phyloP scores from a whole-genome alignment of 768 basidiomycete species.

The Cytidiella melzeri region DNA sequence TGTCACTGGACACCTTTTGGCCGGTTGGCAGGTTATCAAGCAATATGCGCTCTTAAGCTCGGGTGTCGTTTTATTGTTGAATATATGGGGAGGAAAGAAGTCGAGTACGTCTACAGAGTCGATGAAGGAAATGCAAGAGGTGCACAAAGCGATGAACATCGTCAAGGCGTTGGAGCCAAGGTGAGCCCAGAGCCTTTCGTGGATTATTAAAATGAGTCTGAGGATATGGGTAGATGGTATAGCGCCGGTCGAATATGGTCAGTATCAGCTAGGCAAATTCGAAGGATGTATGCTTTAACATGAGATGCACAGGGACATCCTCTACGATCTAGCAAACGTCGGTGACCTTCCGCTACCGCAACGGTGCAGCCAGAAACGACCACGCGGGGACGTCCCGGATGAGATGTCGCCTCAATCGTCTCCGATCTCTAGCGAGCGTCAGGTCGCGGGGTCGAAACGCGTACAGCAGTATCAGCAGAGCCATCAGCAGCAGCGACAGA shows the following conservation, averaged over 20 bases:
- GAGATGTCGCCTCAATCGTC: not conserved
- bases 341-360: slow-evolving; percentile 63
- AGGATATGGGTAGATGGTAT: slow-evolving; percentile 30
- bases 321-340: slow-evolving; percentile 59
- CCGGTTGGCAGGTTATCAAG: not conserved
- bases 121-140: slow-evolving; percentile 32
- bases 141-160: slow-evolving; percentile 34
- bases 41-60: slow-evolving; percentile 32
- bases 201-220: not conserved
- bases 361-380: slow-evolving; percentile 48
- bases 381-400: slow-evolving; percentile 17
- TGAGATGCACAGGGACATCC: slow-evolving; percentile 46
- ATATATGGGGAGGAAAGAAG: slow-evolving; percentile 35
- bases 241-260: slow-evolving; percentile 39
- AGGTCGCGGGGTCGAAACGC: slow-evolving; percentile 28
- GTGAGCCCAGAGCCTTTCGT: slow-evolving; percentile 16
- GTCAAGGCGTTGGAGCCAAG: slow-evolving; percentile 26
- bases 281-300: too few species aligned
- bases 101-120: slow-evolving; percentile 21
- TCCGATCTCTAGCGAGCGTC: slow-evolving; percentile 10
- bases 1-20: not conserved
- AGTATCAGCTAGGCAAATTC: slow-evolving; percentile 9
- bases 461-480: slow-evolving; percentile 8
- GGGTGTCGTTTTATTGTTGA: slow-evolving; percentile 37
- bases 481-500: not conserved